Base-by-base conservation (phyloP, 768 basidiomycete species). In the Boletus tomentosulus region DNA sequence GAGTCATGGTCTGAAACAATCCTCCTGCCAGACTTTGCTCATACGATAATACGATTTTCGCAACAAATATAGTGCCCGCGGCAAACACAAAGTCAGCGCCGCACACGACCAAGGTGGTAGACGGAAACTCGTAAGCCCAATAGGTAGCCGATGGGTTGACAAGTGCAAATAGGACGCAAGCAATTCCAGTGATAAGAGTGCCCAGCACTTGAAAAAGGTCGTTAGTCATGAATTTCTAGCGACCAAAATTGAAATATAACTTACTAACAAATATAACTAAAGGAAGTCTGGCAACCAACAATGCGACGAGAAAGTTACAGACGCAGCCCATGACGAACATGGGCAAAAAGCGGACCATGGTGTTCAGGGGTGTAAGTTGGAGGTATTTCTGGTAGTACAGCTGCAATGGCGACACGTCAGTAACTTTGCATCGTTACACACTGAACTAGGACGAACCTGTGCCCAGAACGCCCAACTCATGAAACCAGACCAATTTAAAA, bases 51-150 rank as follows among this genome's bases (percentile, higher is more conserved):
- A 82, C 77, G 10, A 86, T 75, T 61, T 84, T 86, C 3, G 88
- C 85, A 41, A 89, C 79, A 60, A 86, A 92, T 15, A 92, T 70
- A 6, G 86, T 86, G 3, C 89, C 90, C 0, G 82, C 71, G 0
- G 89, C 73, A 61, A 83, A 91, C 2, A 87, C 82, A 57, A 92
- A 88, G 62, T 92, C 90, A 1, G 83, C 87, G 19, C 90, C 90
- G 45, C 89, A 76, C 13, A 90, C 89, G 22, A 79, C 70, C 43
- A 86, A 53, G 38, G 81, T 69, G 0, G 86, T 78, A 1, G 84
- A 79, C 0, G 88, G 86, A 68, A 92, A 92, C 6, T 81, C 83
- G 54, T 77, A 86, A 1, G 85, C 86, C 90, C 89, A 92, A 59
- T 84, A 92, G 1, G 82, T 69, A 7, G 72, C 73, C 0, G 66